Evolutionary conservation across 768 basidiomycete genomes (phyloP).

Genomic region (Candolleomyces eurysporus): DNA sequence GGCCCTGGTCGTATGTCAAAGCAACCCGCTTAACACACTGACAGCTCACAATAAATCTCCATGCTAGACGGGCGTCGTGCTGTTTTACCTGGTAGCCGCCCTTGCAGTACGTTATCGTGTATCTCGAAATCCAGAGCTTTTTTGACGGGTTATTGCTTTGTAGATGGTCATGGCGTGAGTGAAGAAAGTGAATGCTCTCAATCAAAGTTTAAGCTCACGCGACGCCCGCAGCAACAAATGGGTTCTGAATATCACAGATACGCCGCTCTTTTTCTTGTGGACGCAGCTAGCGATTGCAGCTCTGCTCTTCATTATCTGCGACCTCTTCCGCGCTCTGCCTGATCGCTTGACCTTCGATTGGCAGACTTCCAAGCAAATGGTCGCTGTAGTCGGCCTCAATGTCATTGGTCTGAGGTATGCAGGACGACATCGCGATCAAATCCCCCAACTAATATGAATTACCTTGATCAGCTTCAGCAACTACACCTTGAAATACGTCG

Average conservation of each 20-base stretch:
- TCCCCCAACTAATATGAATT: background rate
- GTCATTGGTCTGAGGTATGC: constrained; percentile 78
- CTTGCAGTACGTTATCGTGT: constrained; percentile 61
- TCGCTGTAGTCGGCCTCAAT: constrained; percentile 74
- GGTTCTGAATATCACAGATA: constrained; percentile 73
- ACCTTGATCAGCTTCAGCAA: constrained; percentile 69
- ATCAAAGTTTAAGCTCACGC: constrained; percentile 11
- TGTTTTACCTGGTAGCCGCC: constrained; percentile 88
- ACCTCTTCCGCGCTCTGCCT: constrained; percentile 62
- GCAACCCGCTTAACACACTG: constrained; percentile 1
- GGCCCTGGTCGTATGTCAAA: constrained; percentile 42
- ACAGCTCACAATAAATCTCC: background rate
- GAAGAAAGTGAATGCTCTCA: background rate
- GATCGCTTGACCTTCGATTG: constrained; percentile 63
- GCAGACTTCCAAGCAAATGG: constrained; percentile 67
- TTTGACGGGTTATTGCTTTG: background rate
- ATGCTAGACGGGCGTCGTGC: constrained; percentile 65
- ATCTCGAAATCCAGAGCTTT: background rate
- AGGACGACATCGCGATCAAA: background rate
- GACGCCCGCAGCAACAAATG: constrained; percentile 73
- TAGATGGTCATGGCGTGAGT: constrained; percentile 91
- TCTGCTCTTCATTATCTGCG: constrained; percentile 64
- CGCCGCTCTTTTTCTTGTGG: constrained; percentile 86
- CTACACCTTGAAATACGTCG: constrained; percentile 90
- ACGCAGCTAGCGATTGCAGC: constrained; percentile 80